Base-by-base conservation (phyloP, 2,329 filamentous ascomycete genomes). In the Colletotrichum tamarilloi region DNA sequence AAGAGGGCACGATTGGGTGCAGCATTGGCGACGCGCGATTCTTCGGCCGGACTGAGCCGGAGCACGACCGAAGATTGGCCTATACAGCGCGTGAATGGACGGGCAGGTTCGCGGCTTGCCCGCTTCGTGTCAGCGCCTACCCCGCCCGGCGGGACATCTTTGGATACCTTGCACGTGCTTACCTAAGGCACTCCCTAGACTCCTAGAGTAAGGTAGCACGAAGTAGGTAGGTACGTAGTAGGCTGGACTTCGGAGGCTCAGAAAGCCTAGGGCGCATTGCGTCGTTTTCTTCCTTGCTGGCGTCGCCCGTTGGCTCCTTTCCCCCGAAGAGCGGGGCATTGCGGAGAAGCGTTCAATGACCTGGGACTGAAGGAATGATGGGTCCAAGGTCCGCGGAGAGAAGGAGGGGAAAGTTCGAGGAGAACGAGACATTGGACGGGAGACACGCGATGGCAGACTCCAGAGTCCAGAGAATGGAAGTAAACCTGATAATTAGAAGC, bases 41-140 rank as follows among this genome's bases (percentile, higher is more conserved):
- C 26, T 19, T 64, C 70, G 66, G 59, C 66, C 66, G 69, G 59
- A 58, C 67, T 58, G 49, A 58, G 69, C 66, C 69, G 66, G 66
- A 64, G 26, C 42, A 64, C 24, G n/a, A 58, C 66, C 59, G 66
- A 72, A 49, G 42, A 59, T 32, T 69, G 66, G 53, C 59, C 58
- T 69, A 66, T 59, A 53, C 57, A 57, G 42, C 42, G 42, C 42
- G 59, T 42, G 26, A 62, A 58, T 68, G 68, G 68, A 35, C 11
- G 32, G 1, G 49, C 28, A 22, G 46, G 52, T 12, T 72, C 65
- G 58, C 46, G 64, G 49, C 65, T 58, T 26, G 38, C 38, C 38
- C 38, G 52, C 57, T 72, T 72, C 64, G 53, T 58, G 68, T 64
- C 57, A 57, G 35, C 22, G 38, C 16, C 38, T 12, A 28, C 14